Evolutionary conservation across 2,329 filamentous ascomycete genomes (phyloP), one percentile per base, ranked within the genome.

Genomic region (Colletotrichum endophyticum): DNA sequence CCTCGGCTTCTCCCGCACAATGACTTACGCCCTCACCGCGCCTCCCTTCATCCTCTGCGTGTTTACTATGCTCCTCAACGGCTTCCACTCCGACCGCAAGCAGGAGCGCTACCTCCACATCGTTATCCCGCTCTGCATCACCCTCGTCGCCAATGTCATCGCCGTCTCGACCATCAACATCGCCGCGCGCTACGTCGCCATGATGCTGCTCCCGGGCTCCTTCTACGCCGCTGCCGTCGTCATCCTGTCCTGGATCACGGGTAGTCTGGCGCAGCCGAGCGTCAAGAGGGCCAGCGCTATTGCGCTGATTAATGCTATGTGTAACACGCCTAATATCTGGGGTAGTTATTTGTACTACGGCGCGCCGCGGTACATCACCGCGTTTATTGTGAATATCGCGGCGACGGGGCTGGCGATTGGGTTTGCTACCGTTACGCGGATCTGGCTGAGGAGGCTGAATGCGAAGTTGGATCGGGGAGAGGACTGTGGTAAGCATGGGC

Each of bases 61-160:
- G 19, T 34, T 84, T 66, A 78, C 78, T 68, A 84, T 84, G 80
- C 79, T 83, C 62, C 16, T 82, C 39, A 81, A 82, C 78, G 81
- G 83, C 15, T 92, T 91, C 88, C 93, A 95, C 81, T 93, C 94
- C 15, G 94, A 95, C 82, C 89, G 88, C 62, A 94, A 92, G 0
- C 92, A 93, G 28, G 94, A 95, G 83, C 90, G 94, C 5, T 95
- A 92, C 83, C 91, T 91, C 81, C 94, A 95, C 83, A 89, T 95
- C 75, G 88, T 88, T 0, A 74, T 91, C 2, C 93, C 94, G 0
- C 87, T 95, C 13, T 89, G 87, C 73, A 85, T 95, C 56, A 91
- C 91, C 16, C 87, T 95, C 4, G 85, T 85, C 1, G 90, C 92
- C 3, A 95, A 94, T 84, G 93, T 95, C 79, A 87, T 95, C 64